A percentile compares a stretch with the other conserved stretches of the same genome.
These are phyloP conservation scores for Coffea eugenioides DNA, from an alignment of 257 asterid genomes.

Conservation along the genomic window DNA sequence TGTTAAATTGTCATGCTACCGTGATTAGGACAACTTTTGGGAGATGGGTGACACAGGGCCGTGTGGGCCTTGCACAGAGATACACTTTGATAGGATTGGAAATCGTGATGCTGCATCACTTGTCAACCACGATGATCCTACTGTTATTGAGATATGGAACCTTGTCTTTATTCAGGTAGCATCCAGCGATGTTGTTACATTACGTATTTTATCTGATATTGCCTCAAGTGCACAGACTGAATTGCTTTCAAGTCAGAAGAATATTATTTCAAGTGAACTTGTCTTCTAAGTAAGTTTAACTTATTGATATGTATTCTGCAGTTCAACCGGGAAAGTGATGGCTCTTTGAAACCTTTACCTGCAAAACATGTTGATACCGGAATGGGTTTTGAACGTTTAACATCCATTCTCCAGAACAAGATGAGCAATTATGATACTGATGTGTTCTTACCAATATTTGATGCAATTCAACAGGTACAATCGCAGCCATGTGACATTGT, in stretches of 20 bases:
- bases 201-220: too few relatives aligned
- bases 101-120: conserved; percentile 82
- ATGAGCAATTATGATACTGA: conserved; percentile 99
- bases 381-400: conserved; percentile 94
- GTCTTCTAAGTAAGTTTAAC: neutral
- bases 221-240: neutral
- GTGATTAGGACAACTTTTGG: conserved; percentile 88
- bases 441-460: conserved; percentile 77
- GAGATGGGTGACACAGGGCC: conserved; percentile 99
- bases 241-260: neutral
- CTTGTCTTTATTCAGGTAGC: conserved; percentile 93
- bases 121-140: conserved; percentile 92
- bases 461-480: conserved; percentile 80
- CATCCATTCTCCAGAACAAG: conserved; percentile 89
- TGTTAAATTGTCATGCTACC: conserved; percentile 12
- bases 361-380: conserved; percentile 98
- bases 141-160: conserved; percentile 98
- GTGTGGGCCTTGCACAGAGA: conserved; percentile 98
- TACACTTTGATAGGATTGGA: conserved; percentile 94
- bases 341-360: conserved; percentile 83
- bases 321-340: conserved; percentile 92
- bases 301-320: conserved; percentile 27
- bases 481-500: neutral
- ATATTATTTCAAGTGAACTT: neutral
- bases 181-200: too few relatives aligned